These are phyloP conservation scores for Gyrodon lividus DNA, from an alignment of 768 basidiomycete genomes.

Conservation along the genomic window DNA sequence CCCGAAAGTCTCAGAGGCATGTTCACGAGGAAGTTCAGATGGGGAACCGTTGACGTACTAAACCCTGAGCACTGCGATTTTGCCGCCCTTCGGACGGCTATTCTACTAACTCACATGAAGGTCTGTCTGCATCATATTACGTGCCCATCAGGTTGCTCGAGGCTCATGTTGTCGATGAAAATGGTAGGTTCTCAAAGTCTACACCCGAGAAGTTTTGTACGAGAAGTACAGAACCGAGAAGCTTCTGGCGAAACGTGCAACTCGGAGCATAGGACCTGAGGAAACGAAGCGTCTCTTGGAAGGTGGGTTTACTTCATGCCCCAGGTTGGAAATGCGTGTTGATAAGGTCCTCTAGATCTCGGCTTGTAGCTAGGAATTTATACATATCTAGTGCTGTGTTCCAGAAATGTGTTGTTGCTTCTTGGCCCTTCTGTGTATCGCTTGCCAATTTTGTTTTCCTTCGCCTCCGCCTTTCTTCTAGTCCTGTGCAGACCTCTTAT, in stretches of 20 bases:
- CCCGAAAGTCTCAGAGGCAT: slow-evolving; percentile 72
- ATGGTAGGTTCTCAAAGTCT: slow-evolving; percentile 70
- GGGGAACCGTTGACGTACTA: slow-evolving; percentile 88
- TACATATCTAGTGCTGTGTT: slow-evolving; percentile 23
- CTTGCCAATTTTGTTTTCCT: slow-evolving; percentile 6
- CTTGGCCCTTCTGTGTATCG: slow-evolving; percentile 12
- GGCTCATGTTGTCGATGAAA: slow-evolving; percentile 10
- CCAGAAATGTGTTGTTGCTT: slow-evolving; percentile 23
- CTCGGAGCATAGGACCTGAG: slow-evolving; percentile 72
- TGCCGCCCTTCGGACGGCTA: slow-evolving; percentile 76
- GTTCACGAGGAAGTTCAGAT: slow-evolving; percentile 77
- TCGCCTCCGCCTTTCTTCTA: slow-evolving; percentile 1
- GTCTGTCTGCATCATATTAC: slow-evolving; percentile 41
- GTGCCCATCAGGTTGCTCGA: slow-evolving; percentile 14
- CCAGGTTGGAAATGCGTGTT: slow-evolving; percentile 24
- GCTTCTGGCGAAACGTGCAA: slow-evolving; percentile 81
- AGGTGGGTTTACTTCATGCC: slow-evolving; percentile 44
- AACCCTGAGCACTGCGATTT: slow-evolving; percentile 88
- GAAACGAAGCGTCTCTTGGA: slow-evolving; percentile 70
- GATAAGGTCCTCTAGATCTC: slow-evolving; percentile 38
- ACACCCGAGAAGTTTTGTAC: slow-evolving; percentile 87
- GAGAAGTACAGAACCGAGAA: slow-evolving; percentile 93
- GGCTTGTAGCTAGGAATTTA: slow-evolving; percentile 37
- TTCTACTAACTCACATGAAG: slow-evolving; percentile 84
- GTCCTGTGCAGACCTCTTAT: slow-evolving; percentile 10